Percentiles rank a stretch among this genome's conserved stretches.
Evolutionary conservation across 768 basidiomycete species (phyloP).

Genomic region (Leucogyrophana mollusca): DNA sequence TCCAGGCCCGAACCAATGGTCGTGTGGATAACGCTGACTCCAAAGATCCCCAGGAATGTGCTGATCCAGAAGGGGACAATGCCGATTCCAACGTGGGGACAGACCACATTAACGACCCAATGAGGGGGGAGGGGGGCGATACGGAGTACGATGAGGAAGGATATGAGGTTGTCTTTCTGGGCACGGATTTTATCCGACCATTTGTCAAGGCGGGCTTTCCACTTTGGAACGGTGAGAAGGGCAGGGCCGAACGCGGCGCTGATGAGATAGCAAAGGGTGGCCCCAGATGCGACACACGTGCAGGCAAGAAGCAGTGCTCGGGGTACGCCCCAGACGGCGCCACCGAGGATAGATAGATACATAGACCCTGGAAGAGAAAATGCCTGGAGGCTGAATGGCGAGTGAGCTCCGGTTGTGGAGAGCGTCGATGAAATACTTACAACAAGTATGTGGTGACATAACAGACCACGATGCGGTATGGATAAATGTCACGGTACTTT

Average conservation of each 20-base stretch:
- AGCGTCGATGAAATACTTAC: slow-evolving; percentile 45
- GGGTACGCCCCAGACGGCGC: slow-evolving; percentile 91
- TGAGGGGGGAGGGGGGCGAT: slow-evolving; percentile 95
- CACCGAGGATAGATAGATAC: slow-evolving; percentile 96
- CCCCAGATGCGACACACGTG: slow-evolving; percentile 87
- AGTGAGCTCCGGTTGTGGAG: slow-evolving; percentile 10
- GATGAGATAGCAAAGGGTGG: slow-evolving; percentile 89
- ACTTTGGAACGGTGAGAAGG: slow-evolving; percentile 81
- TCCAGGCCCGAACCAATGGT: slow-evolving; percentile 93
- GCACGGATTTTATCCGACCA: slow-evolving; percentile 78
- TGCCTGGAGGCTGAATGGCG: slow-evolving; percentile 73
- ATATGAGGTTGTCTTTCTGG: slow-evolving; percentile 83
- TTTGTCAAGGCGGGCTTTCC: slow-evolving; percentile 77
- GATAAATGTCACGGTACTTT: slow-evolving; percentile 90
- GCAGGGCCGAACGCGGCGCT: slow-evolving; percentile 92
- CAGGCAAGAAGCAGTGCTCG: slow-evolving; percentile 88
- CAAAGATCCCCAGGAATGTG: slow-evolving; percentile 88
- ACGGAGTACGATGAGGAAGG: slow-evolving; percentile 91
- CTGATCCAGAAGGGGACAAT: slow-evolving; percentile 85
- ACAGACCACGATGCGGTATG: slow-evolving; percentile 80
- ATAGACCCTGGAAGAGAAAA: slow-evolving; percentile 97
- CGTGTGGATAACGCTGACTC: slow-evolving; percentile 91
- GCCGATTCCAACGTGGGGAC: slow-evolving; percentile 89
- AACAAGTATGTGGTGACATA: slow-evolving; percentile 91
- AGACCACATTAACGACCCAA: slow-evolving; percentile 93